phyloP scores from a whole-genome alignment of 2,329 filamentous ascomycete species.

The Gaeumannomyces tritici region DNA sequence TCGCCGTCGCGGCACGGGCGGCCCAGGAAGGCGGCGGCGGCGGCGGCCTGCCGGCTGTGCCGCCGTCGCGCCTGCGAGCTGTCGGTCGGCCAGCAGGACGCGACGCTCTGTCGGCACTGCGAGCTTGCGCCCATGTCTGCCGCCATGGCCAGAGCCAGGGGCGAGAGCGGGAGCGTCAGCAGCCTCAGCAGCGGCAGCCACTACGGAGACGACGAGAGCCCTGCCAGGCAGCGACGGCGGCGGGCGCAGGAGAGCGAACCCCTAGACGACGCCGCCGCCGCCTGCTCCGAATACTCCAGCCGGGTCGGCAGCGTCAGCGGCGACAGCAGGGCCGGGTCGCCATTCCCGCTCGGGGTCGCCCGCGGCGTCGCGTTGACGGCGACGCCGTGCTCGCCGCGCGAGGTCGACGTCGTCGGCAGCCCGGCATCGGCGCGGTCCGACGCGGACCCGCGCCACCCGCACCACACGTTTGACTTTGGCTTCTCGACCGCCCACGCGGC shows the following conservation, averaged over 20 bases:
- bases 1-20: too few species aligned
- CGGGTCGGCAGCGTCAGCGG: background rate
- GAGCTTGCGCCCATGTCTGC: too few species aligned
- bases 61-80: background rate
- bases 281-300: background rate
- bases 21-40: too few species aligned
- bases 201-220: background rate
- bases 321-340: background rate
- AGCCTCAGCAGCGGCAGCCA: background rate
- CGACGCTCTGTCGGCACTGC: too few species aligned
- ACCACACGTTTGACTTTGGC: conserved; percentile 3
- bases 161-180: background rate
- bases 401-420: background rate
- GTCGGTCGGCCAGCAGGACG: too few species aligned
- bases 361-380: conserved; percentile 6
- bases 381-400: background rate
- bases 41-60: background rate
- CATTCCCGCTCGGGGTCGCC: conserved; percentile 1
- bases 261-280: background rate
- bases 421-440: background rate
- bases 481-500: background rate
- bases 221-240: background rate
- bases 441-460: background rate
- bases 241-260: background rate
- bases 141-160: too few species aligned